Conservation (phyloP, 2,329 filamentous ascomycete genomes). For the Diaporthe caulivora region DNA sequence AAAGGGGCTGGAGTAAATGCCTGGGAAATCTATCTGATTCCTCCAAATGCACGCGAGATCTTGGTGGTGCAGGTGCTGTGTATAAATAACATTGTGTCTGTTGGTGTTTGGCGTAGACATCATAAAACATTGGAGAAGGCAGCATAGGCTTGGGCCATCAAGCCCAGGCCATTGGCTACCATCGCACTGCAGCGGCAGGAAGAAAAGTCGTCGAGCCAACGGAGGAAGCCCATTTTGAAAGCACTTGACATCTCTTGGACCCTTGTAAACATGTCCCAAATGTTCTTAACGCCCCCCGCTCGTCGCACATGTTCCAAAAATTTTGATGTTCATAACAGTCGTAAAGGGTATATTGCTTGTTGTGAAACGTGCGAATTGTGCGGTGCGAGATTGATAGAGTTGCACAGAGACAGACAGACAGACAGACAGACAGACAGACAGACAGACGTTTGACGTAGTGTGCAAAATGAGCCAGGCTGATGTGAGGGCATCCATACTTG, state of each 20-base stretch:
- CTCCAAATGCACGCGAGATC: constrained; percentile 25
- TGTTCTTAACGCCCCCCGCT: constrained; percentile 30
- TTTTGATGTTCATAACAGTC: constrained; percentile 35
- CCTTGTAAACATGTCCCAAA: constrained; percentile 8
- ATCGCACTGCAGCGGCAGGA: constrained; percentile 28
- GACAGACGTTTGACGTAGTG: background rate
- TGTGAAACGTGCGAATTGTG: background rate
- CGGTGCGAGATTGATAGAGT: constrained; percentile 11
- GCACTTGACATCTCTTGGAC: constrained; percentile 15
- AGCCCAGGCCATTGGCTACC: constrained; percentile 26
- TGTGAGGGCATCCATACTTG: constrained; percentile 34
- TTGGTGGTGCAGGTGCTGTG: constrained; percentile 15
- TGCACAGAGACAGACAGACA: background rate
- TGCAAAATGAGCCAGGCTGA: constrained; percentile 1
- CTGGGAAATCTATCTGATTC: constrained; percentile 35
- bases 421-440: background rate
- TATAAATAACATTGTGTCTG: constrained; percentile 9
- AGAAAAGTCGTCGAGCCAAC: constrained; percentile 34
- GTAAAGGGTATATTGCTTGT: constrained; percentile 23
- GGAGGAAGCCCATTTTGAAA: constrained; percentile 35
- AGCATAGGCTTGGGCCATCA: background rate
- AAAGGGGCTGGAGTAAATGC: constrained; percentile 42
- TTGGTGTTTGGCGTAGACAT: constrained; percentile 10
- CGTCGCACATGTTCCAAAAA: constrained; percentile 7
- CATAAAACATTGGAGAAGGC: constrained; percentile 2